Evolutionary conservation across 2,329 filamentous ascomycete genomes (phyloP).

Genomic region (Aspergillus quadricinctus): DNA sequence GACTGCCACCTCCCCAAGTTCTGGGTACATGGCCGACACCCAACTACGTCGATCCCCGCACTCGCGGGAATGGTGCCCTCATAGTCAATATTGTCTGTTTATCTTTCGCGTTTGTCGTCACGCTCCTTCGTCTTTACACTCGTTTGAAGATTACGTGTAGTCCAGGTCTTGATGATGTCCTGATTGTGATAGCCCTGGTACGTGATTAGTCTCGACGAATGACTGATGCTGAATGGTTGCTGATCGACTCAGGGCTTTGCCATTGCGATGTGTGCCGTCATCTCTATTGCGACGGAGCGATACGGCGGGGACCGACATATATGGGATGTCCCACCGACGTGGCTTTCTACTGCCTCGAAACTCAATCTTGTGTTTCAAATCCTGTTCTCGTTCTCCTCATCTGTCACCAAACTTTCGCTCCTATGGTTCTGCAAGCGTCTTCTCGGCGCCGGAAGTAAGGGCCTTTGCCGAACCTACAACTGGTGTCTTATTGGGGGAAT

Average conservation of each 20-base stretch:
- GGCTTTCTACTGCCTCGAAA: conserved; percentile 30
- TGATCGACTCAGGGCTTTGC: conserved; percentile 23
- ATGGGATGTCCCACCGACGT: conserved; percentile 36
- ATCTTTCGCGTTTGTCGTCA: conserved; percentile 38
- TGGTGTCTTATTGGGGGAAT: conserved; percentile 13
- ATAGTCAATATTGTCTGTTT: conserved; percentile 40
- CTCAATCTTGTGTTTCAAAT: conserved; percentile 35
- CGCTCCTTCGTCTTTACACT: conserved; percentile 45
- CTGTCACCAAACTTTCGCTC: conserved; percentile 37
- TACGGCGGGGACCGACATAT: conserved; percentile 39
- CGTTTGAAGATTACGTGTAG: conserved; percentile 43
- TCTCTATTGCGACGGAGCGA: conserved; percentile 28
- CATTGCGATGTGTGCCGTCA: conserved; percentile 32
- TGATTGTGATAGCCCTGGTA: conserved; percentile 44
- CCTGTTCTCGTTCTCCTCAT: conserved; percentile 31
- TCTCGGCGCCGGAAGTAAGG: conserved; percentile 25
- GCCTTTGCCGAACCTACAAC: conserved; percentile 24
- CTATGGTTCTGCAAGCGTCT: conserved; percentile 35
- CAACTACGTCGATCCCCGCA: conserved; percentile 45
- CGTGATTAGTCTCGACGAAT: not conserved
- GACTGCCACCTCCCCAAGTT: conserved; percentile 40
- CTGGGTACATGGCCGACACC: conserved; percentile 43
- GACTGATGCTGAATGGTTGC: not conserved
- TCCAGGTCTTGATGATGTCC: conserved; percentile 44
- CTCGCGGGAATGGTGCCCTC: conserved; percentile 41